Evolutionary conservation across 176 grass and related monocot genomes (phyloP).

Genomic region (Stipa capillata): DNA sequence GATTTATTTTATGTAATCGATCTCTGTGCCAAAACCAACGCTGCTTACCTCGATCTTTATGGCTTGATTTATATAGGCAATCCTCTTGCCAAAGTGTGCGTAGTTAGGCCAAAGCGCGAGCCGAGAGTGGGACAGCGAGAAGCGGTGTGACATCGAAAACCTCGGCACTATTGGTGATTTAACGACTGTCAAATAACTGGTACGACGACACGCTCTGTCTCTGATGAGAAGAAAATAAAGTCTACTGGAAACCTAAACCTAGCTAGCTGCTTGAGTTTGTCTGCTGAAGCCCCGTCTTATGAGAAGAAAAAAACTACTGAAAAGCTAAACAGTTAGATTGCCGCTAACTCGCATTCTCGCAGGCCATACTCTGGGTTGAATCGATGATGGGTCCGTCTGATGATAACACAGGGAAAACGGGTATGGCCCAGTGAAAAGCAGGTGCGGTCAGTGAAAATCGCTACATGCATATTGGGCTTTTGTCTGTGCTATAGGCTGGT

Average conservation of each 20-base stretch:
- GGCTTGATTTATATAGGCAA: too few species aligned
- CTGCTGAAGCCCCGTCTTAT: too few species aligned
- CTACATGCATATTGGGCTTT: background rate
- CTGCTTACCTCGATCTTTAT: too few species aligned
- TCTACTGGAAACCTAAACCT: background rate
- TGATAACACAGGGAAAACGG: background rate
- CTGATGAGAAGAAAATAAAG: background rate
- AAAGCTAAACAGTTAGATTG: too few species aligned
- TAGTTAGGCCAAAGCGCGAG: background rate
- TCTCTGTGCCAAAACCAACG: too few species aligned
- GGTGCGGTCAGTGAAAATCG: background rate
- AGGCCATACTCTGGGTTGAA: background rate
- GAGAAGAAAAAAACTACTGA: too few species aligned
- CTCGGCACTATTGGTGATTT: background rate
- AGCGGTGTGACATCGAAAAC: background rate
- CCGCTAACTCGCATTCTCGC: too few species aligned
- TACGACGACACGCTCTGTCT: background rate
- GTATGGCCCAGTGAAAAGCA: too few species aligned
- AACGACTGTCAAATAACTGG: background rate
- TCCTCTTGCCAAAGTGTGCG: background rate
- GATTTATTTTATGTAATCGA: too few species aligned
- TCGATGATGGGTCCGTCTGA: background rate
- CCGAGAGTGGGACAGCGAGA: background rate
- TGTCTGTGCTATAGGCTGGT: background rate
- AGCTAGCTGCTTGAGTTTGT: background rate